Conservation (phyloP, 768 basidiomycete genomes). For the Tulasnella sp. region DNA sequence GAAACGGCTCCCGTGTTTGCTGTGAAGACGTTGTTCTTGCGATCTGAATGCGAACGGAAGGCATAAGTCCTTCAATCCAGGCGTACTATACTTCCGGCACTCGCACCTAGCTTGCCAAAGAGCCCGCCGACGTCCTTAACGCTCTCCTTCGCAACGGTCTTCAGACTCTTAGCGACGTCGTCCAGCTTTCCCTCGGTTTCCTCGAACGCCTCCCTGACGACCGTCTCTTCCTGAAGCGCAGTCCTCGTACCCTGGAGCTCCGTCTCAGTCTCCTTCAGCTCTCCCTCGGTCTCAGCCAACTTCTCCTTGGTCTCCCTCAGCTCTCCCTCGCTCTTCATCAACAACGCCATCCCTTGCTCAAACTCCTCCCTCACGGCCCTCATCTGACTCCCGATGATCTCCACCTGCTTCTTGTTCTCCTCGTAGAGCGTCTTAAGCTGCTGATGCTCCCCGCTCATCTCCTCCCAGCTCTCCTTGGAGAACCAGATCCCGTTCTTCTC, state of each 20-base stretch:
- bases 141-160: constrained; percentile 52
- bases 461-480: constrained; percentile 80
- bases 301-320: constrained; percentile 48
- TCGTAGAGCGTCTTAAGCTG: constrained; percentile 62
- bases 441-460: constrained; percentile 68
- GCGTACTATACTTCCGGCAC: background rate
- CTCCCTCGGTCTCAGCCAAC: constrained; percentile 40
- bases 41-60: constrained; percentile 36
- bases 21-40: constrained; percentile 52
- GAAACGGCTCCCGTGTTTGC: constrained; percentile 56
- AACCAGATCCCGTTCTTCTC: constrained; percentile 97
- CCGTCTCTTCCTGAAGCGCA: constrained; percentile 65
- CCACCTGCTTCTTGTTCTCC: constrained; percentile 73
- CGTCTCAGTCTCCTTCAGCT: constrained; percentile 41
- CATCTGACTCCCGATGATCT: constrained; percentile 74
- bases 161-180: constrained; percentile 58
- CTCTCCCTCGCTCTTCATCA: constrained; percentile 68
- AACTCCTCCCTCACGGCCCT: constrained; percentile 76
- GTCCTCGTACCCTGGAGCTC: constrained; percentile 48
- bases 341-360: constrained; percentile 70
- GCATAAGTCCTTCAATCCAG: background rate
- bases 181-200: constrained; percentile 60
- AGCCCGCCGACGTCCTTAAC: constrained; percentile 56
- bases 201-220: constrained; percentile 68
- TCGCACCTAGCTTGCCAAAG: constrained; percentile 74